Evolutionary conservation across 805 yeast species (phyloP).

Genomic region (Jamesozyma gamospora): DNA sequence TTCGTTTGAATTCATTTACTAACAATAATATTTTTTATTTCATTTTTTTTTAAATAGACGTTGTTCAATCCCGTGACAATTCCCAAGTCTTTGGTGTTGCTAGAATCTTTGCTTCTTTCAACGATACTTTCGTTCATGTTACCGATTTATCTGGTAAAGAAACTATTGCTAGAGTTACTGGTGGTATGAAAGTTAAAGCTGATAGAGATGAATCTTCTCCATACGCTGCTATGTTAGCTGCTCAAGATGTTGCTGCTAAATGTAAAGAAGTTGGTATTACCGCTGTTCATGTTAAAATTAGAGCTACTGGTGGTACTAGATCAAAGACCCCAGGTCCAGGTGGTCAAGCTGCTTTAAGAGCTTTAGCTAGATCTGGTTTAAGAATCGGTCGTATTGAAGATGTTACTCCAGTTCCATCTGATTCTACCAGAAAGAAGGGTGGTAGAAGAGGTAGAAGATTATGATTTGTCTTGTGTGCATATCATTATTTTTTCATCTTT

Average conservation of each 20-base stretch:
- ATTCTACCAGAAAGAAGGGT: slow-evolving; percentile 99
- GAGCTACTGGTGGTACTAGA: slow-evolving; percentile 99
- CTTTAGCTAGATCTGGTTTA: slow-evolving; percentile 98
- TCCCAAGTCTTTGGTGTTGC: slow-evolving; percentile 99
- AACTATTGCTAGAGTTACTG: slow-evolving; percentile 99
- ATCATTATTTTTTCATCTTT: too few relatives aligned
- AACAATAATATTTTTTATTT: neutral
- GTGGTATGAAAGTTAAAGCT: slow-evolving; percentile 99
- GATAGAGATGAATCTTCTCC: slow-evolving; percentile 99
- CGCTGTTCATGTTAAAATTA: slow-evolving; percentile 97
- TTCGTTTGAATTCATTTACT: too few relatives aligned
- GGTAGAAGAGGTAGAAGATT: slow-evolving; percentile 99
- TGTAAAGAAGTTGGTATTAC: slow-evolving; percentile 99
- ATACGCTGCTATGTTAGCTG: slow-evolving; percentile 99
- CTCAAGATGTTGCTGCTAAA: slow-evolving; percentile 98
- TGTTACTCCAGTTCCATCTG: slow-evolving; percentile 99
- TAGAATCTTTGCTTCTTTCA: slow-evolving; percentile 98
- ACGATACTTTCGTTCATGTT: slow-evolving; percentile 99
- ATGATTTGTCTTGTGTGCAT: slow-evolving; percentile 31
- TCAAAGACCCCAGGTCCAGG: slow-evolving; percentile 99
- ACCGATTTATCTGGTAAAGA: slow-evolving; percentile 99
- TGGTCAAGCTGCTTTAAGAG: slow-evolving; percentile 99
- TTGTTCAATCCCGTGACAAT: slow-evolving; percentile 87
- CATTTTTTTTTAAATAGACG: slow-evolving; percentile 1
- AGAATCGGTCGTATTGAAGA: slow-evolving; percentile 99